These are phyloP conservation scores for Mucuna pruriens DNA, from an alignment of 306 rosid genomes.

Conservation along the genomic window DNA sequence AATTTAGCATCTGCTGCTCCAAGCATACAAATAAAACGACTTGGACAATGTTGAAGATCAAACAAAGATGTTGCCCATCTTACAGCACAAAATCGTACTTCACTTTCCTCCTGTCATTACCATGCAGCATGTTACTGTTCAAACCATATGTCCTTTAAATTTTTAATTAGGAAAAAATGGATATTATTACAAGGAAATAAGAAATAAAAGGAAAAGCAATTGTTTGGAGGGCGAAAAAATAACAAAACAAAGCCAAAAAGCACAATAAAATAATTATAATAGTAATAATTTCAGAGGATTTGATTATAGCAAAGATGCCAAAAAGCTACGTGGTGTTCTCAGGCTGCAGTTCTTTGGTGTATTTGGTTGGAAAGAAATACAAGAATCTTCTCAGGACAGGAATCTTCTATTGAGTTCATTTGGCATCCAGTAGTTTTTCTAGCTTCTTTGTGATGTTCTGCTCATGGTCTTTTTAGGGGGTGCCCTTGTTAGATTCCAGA, in stretches of 20 bases:
- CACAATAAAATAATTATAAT: background rate
- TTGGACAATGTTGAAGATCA: slow-evolving; percentile 86
- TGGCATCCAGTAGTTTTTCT: background rate
- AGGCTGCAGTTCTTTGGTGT: background rate
- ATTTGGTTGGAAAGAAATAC: background rate
- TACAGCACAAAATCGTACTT: slow-evolving; percentile 82
- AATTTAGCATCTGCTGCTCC: slow-evolving; percentile 83
- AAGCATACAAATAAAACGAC: slow-evolving; percentile 90
- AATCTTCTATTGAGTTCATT: background rate
- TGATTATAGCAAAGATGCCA: background rate
- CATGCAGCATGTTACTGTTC: slow-evolving; percentile 33
- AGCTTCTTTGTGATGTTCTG: background rate
- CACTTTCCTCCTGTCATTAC: slow-evolving; percentile 83
- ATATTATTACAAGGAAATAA: slow-evolving; percentile 22
- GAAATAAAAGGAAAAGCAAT: slow-evolving; percentile 6
- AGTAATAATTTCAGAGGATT: background rate
- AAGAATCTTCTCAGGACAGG: background rate
- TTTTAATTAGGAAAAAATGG: background rate
- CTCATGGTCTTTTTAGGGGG: background rate
- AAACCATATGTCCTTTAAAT: background rate
- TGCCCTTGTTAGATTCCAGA: background rate
- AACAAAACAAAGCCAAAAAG: slow-evolving; percentile 18
- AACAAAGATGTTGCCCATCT: slow-evolving; percentile 93
- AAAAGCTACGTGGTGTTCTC: background rate
- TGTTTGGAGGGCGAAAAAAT: background rate